Base-by-base conservation (phyloP, 495 filamentous ascomycete species). In the Penicillium arizonense region DNA sequence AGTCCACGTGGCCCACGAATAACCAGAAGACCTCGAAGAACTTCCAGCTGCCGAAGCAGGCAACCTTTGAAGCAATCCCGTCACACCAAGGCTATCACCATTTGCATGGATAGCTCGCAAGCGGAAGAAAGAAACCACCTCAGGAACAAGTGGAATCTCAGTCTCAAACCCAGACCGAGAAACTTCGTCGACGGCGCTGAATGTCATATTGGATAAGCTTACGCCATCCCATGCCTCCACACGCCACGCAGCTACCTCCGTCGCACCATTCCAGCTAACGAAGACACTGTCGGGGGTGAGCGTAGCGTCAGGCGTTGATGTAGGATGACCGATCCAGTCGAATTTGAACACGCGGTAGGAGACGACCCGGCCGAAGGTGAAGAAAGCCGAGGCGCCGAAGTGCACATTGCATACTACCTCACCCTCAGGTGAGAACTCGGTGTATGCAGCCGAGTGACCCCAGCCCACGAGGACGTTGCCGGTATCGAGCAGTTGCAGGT, bases 391-490 rank as follows among this genome's bases (percentile, higher is more conserved):
- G 1, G 72, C 67, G 7, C 65, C 67, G 38, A 71, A 72, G 47
- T 71, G 70, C 12, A 67, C 60, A 44, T 75, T 62, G 53, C 80
- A 82, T 4, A 82, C 53, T 10, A 77, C 54, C 8, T 73, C 70
- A 0, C 84, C 83, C 16, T 81, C 68, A 0, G 65, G 50, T 0
- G 69, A 73, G 58, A 77, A 85, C 54, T 87, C 82, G 1, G 77
- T 84, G 47, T 78, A 73, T 6, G 76, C 76, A 1, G 79, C 75
- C 34, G 73, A 73, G 35, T 79, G 78, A 7, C 82, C 82, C 82
- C 81, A 86, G 46, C 78, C 81, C 12, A 85, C 73, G 11, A 85
- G 61, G 7, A 77, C 71, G 35, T 83, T 80, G 1, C 79, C 82
- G 9, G 47, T 64, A 44, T 71, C 76, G 0, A 86, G 68, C 3